These are phyloP conservation scores for Umbellularia californica DNA, from an alignment of 164 flowering plant genomes.

Conservation along the genomic window DNA sequence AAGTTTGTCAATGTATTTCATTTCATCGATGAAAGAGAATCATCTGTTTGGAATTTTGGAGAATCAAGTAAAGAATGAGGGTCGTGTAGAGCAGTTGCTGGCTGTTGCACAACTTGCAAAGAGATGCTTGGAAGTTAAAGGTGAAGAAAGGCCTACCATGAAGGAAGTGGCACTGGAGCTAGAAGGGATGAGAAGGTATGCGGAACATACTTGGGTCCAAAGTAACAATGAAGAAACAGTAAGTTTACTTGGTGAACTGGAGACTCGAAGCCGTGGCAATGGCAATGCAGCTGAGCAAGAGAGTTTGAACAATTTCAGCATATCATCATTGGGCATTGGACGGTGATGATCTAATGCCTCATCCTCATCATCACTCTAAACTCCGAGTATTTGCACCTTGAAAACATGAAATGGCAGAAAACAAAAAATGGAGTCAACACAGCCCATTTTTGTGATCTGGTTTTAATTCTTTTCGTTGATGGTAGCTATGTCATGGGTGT, in stretches of 20 bases:
- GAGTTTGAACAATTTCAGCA: background rate
- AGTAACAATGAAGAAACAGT: background rate
- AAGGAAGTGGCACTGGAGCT: conserved; percentile 5
- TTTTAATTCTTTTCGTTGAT: too few relatives aligned
- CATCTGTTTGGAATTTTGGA: conserved; percentile 3
- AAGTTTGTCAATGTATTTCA: background rate
- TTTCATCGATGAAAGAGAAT: conserved; percentile 4
- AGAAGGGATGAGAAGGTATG: background rate
- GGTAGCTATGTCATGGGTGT: too few relatives aligned
- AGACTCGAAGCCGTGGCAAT: background rate
- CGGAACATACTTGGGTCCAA: background rate
- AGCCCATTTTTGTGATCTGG: too few relatives aligned
- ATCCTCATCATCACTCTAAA: background rate
- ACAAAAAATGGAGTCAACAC: too few relatives aligned
- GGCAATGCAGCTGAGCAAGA: background rate
- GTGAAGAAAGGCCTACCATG: background rate
- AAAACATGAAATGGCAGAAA: too few relatives aligned
- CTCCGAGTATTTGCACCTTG: too few relatives aligned
- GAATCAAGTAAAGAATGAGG: background rate
- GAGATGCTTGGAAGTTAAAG: conserved; percentile 3
- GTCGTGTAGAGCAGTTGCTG: background rate
- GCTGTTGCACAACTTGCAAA: conserved; percentile 5
- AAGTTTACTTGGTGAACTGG: background rate
- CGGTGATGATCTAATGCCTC: background rate
- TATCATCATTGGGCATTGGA: background rate